Evolutionary conservation across 345 rosid species (phyloP), one percentile per base, ranked within the genome.

Genomic region (Salix dunnii): DNA sequence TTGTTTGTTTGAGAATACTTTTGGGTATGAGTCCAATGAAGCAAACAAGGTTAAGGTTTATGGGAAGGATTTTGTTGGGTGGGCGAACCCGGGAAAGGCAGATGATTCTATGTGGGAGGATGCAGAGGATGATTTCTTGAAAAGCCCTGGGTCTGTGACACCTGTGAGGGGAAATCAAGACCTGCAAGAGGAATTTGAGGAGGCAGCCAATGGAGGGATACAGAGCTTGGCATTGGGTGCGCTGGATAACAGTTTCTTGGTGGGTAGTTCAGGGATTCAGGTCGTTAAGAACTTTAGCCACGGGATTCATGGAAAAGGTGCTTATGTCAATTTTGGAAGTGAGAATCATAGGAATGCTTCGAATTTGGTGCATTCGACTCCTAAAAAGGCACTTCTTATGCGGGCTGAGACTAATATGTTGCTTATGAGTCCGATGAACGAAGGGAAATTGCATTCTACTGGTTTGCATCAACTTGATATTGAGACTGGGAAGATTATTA

Each of bases 51-150:
- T 89, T 1, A 96, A 94, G 83, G 88, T 96, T 49, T 96, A 87
- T 18, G 98, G 99, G 65, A 94, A 96, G 84, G 98, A 96, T 80
- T 96, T 96, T 80, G 84, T 91, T 43, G 93, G 92, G 28, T 92
- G 97, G 97, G 97, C 87, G 2, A 89, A 91, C 60, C 99, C 98
- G 7, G 94, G 91, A 43, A 90, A 79, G 65, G 98, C 99, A n/a
- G 99, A 96, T 82, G 99, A 96, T 83, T 96, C 98, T 0, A 84
- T 93, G 89, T 96, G 99, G 99, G 98, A 96, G 75, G 99, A 96
- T 78, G 99, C 98, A 10, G 99, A 94, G 51, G 97, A 91, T 72
- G 81, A 83, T 71, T 82, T 87, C 36, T 82, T 82, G 30, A 83
- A 85, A 49, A 94, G 95, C 77, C 98, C 98, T 2, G 83, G 67